Base-by-base conservation (phyloP, 1,139 yeast genomes). In the Suhomyces yuchorum region DNA sequence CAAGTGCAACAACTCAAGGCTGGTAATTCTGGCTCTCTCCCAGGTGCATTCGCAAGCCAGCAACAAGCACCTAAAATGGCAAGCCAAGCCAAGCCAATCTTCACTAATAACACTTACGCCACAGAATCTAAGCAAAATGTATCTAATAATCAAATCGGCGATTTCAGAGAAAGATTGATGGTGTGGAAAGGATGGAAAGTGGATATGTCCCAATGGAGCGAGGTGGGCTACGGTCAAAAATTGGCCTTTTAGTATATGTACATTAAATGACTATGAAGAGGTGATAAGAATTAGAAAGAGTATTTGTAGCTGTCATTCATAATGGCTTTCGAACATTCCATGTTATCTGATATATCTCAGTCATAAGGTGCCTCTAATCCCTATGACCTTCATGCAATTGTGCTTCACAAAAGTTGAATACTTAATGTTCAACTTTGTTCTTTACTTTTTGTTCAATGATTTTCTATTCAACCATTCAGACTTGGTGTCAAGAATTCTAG, bases 161-260 rank as follows among this genome's bases (percentile, higher is more conserved):
- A 75, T 47, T 75, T 73, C 59, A 67, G 75, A 57, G 79, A 74
- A 50, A 62, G 65, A 41, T 56, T 75, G 19, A 58, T 73, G 66
- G 78, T 82, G 53, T 91, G 96, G 96, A 82, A 83, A 56, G 84
- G 83, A 37, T 91, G 95, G 93, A 90, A 86, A 60, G 80, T 89
- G 3, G 96, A 91, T 60, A 87, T 91, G 96, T 77, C 89, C 19
- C 61, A 66, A 22, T 91, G 97, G 97, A 77, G 15, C 3, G 51
- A 44, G 6, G 35, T 38, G 11, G 48, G 44, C 11, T 28, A 28
- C 12, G 48, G 46, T 24, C 48, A 42, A 33, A 45, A 44, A 30
- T 34, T 48, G 15, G 48, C 47, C 20, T 39, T 48, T 24, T 48
- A 48, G 43, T 37, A 18, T 23, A 26, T 42, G 48, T 46, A 46